A percentile compares a stretch with the other conserved stretches of the same genome.
phyloP scores from a whole-genome alignment of 2,329 filamentous ascomycete genomes.

The Neopestalotiopsis sp. region DNA sequence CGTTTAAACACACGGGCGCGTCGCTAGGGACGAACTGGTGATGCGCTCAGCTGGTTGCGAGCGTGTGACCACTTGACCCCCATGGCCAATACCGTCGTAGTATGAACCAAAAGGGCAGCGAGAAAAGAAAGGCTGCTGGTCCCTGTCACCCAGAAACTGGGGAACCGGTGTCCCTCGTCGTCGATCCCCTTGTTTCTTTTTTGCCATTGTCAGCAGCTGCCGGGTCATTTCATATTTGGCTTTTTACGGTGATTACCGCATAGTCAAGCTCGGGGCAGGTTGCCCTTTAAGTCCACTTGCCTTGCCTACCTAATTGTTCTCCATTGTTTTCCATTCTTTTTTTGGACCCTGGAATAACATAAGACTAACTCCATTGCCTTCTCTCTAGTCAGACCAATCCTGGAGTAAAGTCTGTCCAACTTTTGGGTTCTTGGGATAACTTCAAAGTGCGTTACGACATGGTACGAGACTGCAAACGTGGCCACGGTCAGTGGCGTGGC shows the following conservation, averaged over 20 bases:
- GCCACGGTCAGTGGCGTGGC: constrained; percentile 81
- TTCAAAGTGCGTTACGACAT: constrained; percentile 81
- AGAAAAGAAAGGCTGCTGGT: not conserved
- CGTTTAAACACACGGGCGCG: not conserved
- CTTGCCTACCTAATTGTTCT: not conserved
- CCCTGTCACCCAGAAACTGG: constrained; percentile 13
- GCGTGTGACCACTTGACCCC: not conserved
- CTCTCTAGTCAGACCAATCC: constrained; percentile 61
- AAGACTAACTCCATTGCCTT: constrained; percentile 28
- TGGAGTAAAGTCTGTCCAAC: constrained; percentile 72
- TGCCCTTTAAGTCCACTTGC: not conserved
- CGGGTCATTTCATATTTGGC: constrained; percentile 12
- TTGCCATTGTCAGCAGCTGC: constrained; percentile 11
- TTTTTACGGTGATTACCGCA: constrained; percentile 14
- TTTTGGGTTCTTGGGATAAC: constrained; percentile 96
- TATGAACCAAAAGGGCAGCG: not conserved
- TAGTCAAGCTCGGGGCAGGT: not conserved
- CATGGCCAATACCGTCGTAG: not conserved
- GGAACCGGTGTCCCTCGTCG: not conserved
- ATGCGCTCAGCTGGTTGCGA: not conserved
- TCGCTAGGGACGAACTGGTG: not conserved
- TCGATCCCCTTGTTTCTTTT: constrained; percentile 14
- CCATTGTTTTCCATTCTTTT: not conserved
- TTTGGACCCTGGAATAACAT: constrained; percentile 11
- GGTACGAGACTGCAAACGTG: constrained; percentile 78